phyloP scores from a whole-genome alignment of 139 green algal genomes.

The Mychonastes homosphaera region DNA sequence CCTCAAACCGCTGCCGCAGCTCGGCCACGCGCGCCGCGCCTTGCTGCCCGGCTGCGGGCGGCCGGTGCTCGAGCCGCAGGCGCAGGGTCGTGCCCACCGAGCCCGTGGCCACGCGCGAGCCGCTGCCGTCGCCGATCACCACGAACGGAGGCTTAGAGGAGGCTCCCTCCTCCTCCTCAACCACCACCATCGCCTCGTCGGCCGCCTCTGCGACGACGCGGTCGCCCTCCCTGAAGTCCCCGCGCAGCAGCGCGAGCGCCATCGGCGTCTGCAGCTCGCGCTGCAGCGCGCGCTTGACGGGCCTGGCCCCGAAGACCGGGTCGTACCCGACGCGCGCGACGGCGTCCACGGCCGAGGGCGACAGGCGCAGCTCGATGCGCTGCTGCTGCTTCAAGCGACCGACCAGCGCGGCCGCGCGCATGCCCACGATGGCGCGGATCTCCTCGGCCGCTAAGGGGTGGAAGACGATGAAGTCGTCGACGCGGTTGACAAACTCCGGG shows the following conservation, averaged over 20 bases:
- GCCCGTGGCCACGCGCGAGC: too few species aligned
- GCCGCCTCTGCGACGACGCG: conserved; percentile 37
- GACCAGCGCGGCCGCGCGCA: conserved; percentile 32
- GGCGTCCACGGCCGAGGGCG: conserved; percentile 5
- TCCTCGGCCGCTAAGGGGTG: conserved; percentile 63
- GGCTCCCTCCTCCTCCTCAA: too few species aligned
- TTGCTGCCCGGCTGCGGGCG: too few species aligned
- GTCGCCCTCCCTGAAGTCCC: conserved; percentile 47
- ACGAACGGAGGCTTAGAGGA: too few species aligned
- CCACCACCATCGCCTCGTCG: conserved; percentile 15
- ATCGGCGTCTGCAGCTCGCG: conserved; percentile 91
- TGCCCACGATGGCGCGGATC: conserved; percentile 80
- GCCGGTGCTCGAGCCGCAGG: too few species aligned
- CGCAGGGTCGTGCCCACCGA: too few species aligned
- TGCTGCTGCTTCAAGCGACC: conserved; percentile 67
- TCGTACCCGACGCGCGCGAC: too few species aligned
- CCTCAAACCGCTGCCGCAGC: too few species aligned
- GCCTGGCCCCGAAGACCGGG: conserved; percentile 85
- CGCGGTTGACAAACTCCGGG: conserved; percentile 84
- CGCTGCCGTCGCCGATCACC: too few species aligned
- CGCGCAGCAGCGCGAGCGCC: conserved; percentile 49
- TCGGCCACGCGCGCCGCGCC: too few species aligned
- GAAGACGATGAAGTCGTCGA: conserved; percentile 99
- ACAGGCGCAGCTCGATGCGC: conserved; percentile 74
- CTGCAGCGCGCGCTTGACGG: conserved; percentile 95